These are phyloP conservation scores for Oryza nivara DNA, from an alignment of 176 grass and related monocot species.

Conservation along the genomic window DNA sequence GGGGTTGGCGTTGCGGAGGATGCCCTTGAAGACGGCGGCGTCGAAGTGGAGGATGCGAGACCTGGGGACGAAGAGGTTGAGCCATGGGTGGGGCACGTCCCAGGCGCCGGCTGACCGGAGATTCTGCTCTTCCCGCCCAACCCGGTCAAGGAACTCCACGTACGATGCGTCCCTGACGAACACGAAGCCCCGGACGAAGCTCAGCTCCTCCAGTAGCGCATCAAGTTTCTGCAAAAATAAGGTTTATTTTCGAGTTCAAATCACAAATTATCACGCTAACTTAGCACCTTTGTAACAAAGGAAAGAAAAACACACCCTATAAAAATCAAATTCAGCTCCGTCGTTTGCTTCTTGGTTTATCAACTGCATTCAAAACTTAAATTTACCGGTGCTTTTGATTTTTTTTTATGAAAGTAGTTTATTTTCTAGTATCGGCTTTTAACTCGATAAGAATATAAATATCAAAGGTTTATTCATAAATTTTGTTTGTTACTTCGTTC, in stretches of 20 bases:
- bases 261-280: too few species aligned
- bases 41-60: constrained; percentile 50
- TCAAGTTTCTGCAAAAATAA: constrained; percentile 42
- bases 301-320: neutral
- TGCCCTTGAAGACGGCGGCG: constrained; percentile 38
- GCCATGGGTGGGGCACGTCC: constrained; percentile 59
- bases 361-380: too few species aligned
- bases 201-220: constrained; percentile 28
- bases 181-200: constrained; percentile 33
- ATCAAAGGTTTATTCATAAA: too few species aligned
- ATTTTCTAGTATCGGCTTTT: too few species aligned
- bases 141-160: constrained; percentile 44
- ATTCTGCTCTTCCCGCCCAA: constrained; percentile 34
- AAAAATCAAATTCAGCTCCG: too few species aligned
- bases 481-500: too few species aligned
- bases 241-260: neutral
- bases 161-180: constrained; percentile 43
- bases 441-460: too few species aligned
- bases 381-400: too few species aligned
- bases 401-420: too few species aligned
- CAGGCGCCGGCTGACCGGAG: constrained; percentile 25
- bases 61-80: constrained; percentile 57
- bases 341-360: too few species aligned
- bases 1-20: constrained; percentile 42
- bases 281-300: neutral